Evolutionary conservation across 1,139 yeast species (phyloP), one percentile per base, ranked within the genome.

Genomic region (Pichia sp.): DNA sequence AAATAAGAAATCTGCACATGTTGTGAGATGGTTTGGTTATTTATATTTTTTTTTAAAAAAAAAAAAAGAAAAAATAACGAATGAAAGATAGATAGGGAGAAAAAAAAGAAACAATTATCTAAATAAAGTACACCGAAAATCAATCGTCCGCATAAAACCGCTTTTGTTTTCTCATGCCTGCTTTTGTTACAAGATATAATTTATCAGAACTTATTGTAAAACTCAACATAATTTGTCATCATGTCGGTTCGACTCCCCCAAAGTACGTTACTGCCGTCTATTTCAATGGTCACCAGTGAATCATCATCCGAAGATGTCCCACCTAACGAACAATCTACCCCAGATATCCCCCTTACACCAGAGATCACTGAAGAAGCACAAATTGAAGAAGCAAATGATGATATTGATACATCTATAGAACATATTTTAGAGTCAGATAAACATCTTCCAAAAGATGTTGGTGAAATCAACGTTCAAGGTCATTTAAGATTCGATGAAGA

Each of bases 1-100:
- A 76, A 6, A 76, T 76, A 29, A 76, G 62, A 48, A 76, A 77
- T 40, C 82, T 59, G 54, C 82, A 76, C 82, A 76, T 76, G 4
- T 7, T 11, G 10, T 11, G 6, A 6, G 8, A 7, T 5, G 19
- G 9, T 19, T 31, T 5, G 23, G n/a, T 11, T 5, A 15, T 23
- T 6, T 31, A 5, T 18, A 14, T 7, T 8, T 30, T 6, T 10
- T 21, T 27, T 5, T 6, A 18, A 5, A 19, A 8, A 21, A 7
- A 30, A 13, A 25, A 24, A 19, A 25, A 2, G 20, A n/a, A 6
- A 22, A 23, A 15, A 15, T n/a, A 8, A 27, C 4, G 9, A 32
- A 38, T 10, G 35, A 27, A 22, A 40, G 29, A n/a, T n/a, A n/a
- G n/a, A n/a, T n/a, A n/a, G n/a, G n/a, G n/a, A n/a, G n/a, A n/a